Conservation (phyloP, 1,139 yeast species). For the Suhomyces anneliseae region DNA sequence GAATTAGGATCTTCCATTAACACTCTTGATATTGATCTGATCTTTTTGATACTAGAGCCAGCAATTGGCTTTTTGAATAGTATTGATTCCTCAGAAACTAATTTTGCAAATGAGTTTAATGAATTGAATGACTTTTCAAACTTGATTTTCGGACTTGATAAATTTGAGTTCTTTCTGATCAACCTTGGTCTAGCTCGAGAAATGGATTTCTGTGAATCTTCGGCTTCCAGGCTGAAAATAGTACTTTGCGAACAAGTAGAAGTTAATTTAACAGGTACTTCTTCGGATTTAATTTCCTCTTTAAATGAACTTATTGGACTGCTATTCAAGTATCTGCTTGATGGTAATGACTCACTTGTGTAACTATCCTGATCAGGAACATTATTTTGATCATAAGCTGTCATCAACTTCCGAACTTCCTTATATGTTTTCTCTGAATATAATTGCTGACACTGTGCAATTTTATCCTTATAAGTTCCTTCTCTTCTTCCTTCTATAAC, state of each 20-base stretch:
- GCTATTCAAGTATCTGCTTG: conserved; percentile 1
- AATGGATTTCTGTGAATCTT: background rate
- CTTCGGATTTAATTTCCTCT: background rate
- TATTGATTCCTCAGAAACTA: background rate
- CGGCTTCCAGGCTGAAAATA: background rate
- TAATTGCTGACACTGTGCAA: conserved; percentile 21
- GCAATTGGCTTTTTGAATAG: background rate
- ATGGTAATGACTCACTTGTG: conserved; percentile 1
- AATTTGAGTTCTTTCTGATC: background rate
- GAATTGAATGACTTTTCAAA: background rate
- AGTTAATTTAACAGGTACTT: background rate
- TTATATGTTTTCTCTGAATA: conserved; percentile 9
- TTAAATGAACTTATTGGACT: conserved; percentile 1
- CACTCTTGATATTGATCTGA: conserved; percentile 1
- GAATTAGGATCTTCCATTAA: conserved; percentile 4
- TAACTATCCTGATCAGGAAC: conserved; percentile 4
- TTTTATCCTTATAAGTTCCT: conserved; percentile 19
- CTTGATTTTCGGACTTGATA: too few relatives aligned
- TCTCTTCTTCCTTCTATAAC: conserved; percentile 30
- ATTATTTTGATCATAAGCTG: background rate
- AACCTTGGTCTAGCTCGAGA: background rate
- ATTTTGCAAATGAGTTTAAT: background rate
- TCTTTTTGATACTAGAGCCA: background rate
- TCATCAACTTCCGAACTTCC: conserved; percentile 2
- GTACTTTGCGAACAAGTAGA: background rate